Evolutionary conservation across 1,284 basidiomycete genomes (phyloP).

Genomic region (Ustilago curta): DNA sequence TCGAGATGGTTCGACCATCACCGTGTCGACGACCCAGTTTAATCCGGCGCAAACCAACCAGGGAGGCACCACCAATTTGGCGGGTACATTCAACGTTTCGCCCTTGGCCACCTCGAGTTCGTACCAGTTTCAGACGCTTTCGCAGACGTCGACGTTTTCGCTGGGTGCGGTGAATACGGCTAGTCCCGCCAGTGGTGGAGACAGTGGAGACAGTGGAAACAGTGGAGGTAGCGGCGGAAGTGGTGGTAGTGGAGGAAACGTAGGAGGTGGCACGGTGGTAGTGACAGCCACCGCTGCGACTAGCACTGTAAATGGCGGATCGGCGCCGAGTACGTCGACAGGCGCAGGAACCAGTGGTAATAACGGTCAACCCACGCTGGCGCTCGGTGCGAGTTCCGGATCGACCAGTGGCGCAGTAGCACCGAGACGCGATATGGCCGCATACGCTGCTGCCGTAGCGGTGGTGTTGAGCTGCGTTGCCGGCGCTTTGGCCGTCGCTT

Average conservation of each 20-base stretch:
- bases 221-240: constrained; percentile 4
- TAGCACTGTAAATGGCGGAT: constrained; percentile 4
- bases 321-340: background rate
- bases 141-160: constrained; percentile 44
- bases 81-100: constrained; percentile 58
- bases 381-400: constrained; percentile 11
- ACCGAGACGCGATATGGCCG: too few relatives aligned
- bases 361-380: constrained; percentile 23
- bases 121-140: constrained; percentile 34
- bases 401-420: background rate
- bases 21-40: constrained; percentile 40
- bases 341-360: background rate
- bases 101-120: constrained; percentile 46
- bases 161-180: constrained; percentile 10
- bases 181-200: background rate
- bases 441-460: background rate
- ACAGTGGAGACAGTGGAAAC: background rate
- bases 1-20: constrained; percentile 39
- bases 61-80: constrained; percentile 59
- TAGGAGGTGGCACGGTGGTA: constrained; percentile 23
- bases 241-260: background rate
- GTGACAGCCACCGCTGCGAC: constrained; percentile 32
- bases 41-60: constrained; percentile 50
- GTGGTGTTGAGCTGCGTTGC: background rate
- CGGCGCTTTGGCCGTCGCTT: constrained; percentile 4